These are phyloP conservation scores for Acanthamoeba royreba DNA, from an alignment of 208 protist genomes.

Conservation along the genomic window DNA sequence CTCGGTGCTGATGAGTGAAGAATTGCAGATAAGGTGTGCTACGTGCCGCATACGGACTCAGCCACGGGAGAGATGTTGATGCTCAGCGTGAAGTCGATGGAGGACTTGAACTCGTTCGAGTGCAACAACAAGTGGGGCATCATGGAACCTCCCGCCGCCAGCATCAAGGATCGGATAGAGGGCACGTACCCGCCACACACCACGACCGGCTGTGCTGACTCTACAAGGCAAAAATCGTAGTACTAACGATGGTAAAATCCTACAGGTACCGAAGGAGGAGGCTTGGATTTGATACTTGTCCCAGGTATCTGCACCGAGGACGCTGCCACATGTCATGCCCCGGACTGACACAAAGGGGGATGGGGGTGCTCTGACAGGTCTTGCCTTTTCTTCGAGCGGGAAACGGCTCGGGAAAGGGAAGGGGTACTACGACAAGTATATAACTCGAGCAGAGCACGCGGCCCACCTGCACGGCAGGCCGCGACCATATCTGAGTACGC, in stretches of 20 bases:
- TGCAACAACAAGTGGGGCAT: background rate
- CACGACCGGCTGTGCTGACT: background rate
- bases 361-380: background rate
- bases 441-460: background rate
- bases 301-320: background rate
- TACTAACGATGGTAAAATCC: too few relatives aligned
- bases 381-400: background rate
- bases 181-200: background rate
- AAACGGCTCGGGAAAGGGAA: background rate
- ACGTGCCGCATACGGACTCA: background rate
- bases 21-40: background rate
- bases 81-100: background rate
- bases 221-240: background rate
- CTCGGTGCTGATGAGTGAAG: background rate
- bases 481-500: background rate
- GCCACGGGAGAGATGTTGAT: background rate
- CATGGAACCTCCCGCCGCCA: background rate
- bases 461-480: background rate
- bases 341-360: too few relatives aligned
- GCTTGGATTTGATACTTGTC: background rate
- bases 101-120: background rate
- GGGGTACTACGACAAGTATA: background rate
- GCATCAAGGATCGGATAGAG: background rate
- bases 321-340: background rate
- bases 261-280: background rate